Conservation (phyloP, 805 yeast species). For the Maudiozyma pseudohumilis region DNA sequence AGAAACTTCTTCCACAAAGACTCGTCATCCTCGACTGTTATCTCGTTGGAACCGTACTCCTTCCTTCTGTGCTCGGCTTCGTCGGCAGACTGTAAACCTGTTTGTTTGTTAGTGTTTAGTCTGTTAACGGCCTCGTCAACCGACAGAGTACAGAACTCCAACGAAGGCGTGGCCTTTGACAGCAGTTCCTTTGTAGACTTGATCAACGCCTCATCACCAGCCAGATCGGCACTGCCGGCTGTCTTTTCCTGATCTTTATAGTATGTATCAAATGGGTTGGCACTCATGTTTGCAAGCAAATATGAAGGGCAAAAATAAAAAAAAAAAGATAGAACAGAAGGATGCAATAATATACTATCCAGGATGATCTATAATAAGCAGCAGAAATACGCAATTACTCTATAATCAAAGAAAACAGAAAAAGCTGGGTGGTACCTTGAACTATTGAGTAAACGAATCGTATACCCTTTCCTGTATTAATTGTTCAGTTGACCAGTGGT, state of each 20-base stretch:
- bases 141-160: constrained; percentile 49
- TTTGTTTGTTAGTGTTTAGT: constrained; percentile 47
- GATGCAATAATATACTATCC: too few species aligned
- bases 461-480: too few species aligned
- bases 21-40: constrained; percentile 69
- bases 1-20: constrained; percentile 57
- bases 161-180: constrained; percentile 43
- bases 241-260: background rate
- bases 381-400: too few species aligned
- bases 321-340: too few species aligned
- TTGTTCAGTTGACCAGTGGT: too few species aligned
- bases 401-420: too few species aligned
- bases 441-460: too few species aligned
- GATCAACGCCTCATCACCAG: constrained; percentile 7
- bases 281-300: constrained; percentile 17
- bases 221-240: background rate
- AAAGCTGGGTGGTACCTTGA: too few species aligned
- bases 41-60: constrained; percentile 74
- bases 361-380: too few species aligned
- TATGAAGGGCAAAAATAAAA: background rate
- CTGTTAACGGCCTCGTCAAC: constrained; percentile 56
- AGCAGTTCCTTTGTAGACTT: constrained; percentile 20
- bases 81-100: constrained; percentile 58
- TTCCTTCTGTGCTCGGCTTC: constrained; percentile 66
- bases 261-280: constrained; percentile 27